Conservation (phyloP, 331 rosid species). For the Prunus yedoensis region DNA sequence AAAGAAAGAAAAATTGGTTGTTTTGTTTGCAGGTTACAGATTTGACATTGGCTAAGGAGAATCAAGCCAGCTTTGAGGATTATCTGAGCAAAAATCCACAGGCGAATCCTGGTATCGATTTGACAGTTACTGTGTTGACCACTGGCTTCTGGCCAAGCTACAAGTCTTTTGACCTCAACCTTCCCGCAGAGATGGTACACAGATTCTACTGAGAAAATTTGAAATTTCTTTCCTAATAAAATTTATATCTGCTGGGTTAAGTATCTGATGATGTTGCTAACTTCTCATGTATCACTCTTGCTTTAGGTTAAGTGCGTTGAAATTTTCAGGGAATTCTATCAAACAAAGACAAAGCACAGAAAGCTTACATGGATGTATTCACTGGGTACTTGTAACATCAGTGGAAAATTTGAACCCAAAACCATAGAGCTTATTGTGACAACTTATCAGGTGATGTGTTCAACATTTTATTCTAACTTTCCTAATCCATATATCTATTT, state of each 20-base stretch:
- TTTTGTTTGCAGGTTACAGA: slow-evolving; percentile 70
- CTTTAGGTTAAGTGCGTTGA: slow-evolving; percentile 81
- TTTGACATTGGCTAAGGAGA: slow-evolving; percentile 91
- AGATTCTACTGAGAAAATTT: not conserved
- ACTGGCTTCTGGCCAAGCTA: slow-evolving; percentile 99
- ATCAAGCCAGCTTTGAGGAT: slow-evolving; percentile 88
- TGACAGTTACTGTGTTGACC: slow-evolving; percentile 92
- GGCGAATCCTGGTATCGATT: slow-evolving; percentile 82
- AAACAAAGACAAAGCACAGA: slow-evolving; percentile 93
- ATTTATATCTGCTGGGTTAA: slow-evolving; percentile 6
- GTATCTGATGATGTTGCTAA: slow-evolving; percentile 12
- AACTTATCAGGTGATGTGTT: slow-evolving; percentile 75
- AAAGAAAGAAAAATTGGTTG: slow-evolving; percentile 13
- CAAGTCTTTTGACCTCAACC: slow-evolving; percentile 94
- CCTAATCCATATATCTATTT: not conserved
- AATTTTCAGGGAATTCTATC: slow-evolving; percentile 88
- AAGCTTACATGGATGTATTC: slow-evolving; percentile 95
- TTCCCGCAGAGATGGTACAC: slow-evolving; percentile 92
- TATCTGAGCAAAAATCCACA: slow-evolving; percentile 62
- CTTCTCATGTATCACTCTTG: slow-evolving; percentile 1
- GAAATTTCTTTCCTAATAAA: not conserved
- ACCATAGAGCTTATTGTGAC: slow-evolving; percentile 91
- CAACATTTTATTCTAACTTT: not conserved
- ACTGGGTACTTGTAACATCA: slow-evolving; percentile 86
- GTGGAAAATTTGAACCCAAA: slow-evolving; percentile 90